These are phyloP conservation scores for Laguncularia racemosa DNA, from an alignment of 345 rosid species.

Conservation along the genomic window DNA sequence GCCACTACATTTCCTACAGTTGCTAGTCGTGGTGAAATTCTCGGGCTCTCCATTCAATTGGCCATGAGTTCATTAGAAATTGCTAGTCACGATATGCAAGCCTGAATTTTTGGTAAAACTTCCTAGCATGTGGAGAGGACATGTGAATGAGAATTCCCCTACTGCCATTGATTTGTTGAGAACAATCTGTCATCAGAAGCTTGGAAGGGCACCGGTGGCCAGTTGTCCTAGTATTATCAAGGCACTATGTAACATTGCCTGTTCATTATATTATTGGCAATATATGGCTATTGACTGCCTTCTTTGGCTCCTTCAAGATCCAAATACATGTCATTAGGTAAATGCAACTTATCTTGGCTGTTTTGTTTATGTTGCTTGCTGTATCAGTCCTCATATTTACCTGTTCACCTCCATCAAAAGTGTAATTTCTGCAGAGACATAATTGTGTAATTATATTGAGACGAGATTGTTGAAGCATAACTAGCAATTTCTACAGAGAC, in stretches of 20 bases:
- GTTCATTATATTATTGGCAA: slow-evolving; percentile 99
- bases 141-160: slow-evolving; percentile 94
- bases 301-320: slow-evolving; percentile 95
- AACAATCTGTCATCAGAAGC: slow-evolving; percentile 93
- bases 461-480: no score
- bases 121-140: slow-evolving; percentile 99
- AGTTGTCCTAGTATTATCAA: slow-evolving; percentile 77
- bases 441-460: no score
- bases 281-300: slow-evolving; percentile 98
- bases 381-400: no score
- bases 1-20: slow-evolving; percentile 70
- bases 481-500: no score
- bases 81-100: slow-evolving; percentile 76
- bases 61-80: slow-evolving; percentile 93
- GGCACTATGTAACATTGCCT: slow-evolving; percentile 86
- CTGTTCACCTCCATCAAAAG: no score
- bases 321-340: slow-evolving; percentile 79
- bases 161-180: slow-evolving; percentile 95
- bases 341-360: not conserved
- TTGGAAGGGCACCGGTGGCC: slow-evolving; percentile 89
- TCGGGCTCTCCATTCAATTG: slow-evolving; percentile 80
- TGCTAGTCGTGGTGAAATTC: slow-evolving; percentile 79
- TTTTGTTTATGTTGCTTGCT: no score
- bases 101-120: slow-evolving; percentile 85
- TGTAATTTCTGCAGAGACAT: no score